Evolutionary conservation across 1,284 basidiomycete species (phyloP).

Genomic region (Ustilago vetiveriae): DNA sequence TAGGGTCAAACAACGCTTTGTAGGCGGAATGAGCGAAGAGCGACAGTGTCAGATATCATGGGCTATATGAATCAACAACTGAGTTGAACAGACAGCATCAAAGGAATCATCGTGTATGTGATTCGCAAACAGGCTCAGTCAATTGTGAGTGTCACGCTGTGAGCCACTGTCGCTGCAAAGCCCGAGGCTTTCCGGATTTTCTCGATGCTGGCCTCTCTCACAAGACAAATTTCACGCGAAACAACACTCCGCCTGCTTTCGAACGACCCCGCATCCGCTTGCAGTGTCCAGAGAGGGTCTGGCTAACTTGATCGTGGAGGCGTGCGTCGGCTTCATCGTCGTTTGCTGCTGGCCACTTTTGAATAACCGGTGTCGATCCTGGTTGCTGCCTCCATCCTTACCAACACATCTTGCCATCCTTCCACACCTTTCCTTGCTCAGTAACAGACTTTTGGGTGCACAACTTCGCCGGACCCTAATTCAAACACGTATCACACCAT

Average conservation of each 20-base stretch:
- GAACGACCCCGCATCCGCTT: conserved; percentile 1
- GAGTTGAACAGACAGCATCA: no score
- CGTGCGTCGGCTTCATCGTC: conserved; percentile 6
- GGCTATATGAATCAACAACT: no score
- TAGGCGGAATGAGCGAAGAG: no score
- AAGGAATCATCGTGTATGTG: no score
- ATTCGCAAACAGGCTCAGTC: no score
- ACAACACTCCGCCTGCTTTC: conserved; percentile 14
- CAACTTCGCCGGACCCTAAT: not conserved
- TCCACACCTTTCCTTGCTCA: not conserved
- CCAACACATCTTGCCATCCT: conserved; percentile 3
- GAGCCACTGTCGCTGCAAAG: no score
- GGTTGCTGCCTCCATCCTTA: not conserved
- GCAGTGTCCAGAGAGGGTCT: conserved; percentile 6
- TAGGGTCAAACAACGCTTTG: no score
- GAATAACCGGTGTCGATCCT: conserved; percentile 8
- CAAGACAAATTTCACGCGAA: conserved; percentile 31
- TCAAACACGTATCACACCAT: no score
- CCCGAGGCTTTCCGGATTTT: conserved; percentile 18
- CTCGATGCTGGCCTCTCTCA: conserved; percentile 15
- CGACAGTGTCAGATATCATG: no score
- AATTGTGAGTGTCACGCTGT: no score
- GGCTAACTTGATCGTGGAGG: conserved; percentile 11
- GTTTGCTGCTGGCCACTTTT: conserved; percentile 1
- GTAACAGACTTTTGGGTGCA: not conserved